These are phyloP conservation scores for Seminavis robusta DNA, from an alignment of 108 stramenopile species.

Conservation along the genomic window DNA sequence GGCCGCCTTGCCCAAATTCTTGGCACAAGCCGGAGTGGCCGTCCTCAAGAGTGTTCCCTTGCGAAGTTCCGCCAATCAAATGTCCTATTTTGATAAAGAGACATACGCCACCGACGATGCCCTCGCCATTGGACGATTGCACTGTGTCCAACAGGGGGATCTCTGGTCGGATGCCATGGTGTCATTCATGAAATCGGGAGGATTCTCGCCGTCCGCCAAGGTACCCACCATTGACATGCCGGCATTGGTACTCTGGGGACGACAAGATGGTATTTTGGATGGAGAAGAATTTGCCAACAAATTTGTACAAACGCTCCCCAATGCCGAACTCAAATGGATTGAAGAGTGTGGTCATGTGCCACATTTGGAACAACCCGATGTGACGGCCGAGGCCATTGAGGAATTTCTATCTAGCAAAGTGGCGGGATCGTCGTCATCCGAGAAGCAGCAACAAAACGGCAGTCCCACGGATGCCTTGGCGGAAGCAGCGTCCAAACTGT, in stretches of 20 bases:
- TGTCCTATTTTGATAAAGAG: slow-evolving; percentile 74
- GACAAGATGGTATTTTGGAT: slow-evolving; percentile 89
- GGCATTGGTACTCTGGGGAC: slow-evolving; percentile 87
- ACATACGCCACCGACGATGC: slow-evolving; percentile 88
- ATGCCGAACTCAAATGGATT: slow-evolving; percentile 76
- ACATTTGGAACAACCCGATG: slow-evolving; percentile 87
- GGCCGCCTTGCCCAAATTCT: slow-evolving; percentile 58
- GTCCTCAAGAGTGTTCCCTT: slow-evolving; percentile 75
- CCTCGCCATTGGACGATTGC: slow-evolving; percentile 76
- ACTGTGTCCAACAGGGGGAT: slow-evolving; percentile 75
- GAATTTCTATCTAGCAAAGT: slow-evolving; percentile 65
- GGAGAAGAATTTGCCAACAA: slow-evolving; percentile 76
- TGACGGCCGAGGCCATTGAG: slow-evolving; percentile 68
- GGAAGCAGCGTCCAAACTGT: too few relatives aligned
- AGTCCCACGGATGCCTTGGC: too few relatives aligned
- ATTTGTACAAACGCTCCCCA: slow-evolving; percentile 73
- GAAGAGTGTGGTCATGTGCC: slow-evolving; percentile 95
- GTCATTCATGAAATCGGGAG: slow-evolving; percentile 80
- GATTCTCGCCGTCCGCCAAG: slow-evolving; percentile 78
- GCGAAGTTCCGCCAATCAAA: slow-evolving; percentile 72
- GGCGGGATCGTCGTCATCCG: too few relatives aligned
- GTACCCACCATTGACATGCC: slow-evolving; percentile 60
- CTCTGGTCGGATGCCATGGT: slow-evolving; percentile 87
- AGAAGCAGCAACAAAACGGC: too few relatives aligned
- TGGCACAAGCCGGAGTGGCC: slow-evolving; percentile 71